phyloP scores from a whole-genome alignment of 2,329 filamentous ascomycete genomes.

The Cladorrhinum sp. region DNA sequence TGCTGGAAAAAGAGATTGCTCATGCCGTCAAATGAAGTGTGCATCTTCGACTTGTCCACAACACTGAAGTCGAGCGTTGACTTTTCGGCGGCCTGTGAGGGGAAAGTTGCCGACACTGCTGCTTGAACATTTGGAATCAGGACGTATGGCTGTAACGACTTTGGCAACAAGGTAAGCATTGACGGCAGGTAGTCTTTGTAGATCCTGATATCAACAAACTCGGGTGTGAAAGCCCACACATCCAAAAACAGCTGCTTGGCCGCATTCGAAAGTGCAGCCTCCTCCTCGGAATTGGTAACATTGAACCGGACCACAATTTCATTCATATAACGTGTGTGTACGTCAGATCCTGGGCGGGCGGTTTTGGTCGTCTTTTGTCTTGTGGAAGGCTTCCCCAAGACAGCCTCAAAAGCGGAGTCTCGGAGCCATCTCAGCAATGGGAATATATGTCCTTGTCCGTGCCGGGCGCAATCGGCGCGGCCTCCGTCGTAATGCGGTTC shows the following conservation, averaged over 20 bases:
- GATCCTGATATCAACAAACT: constrained; percentile 82
- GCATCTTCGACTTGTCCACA: constrained; percentile 33
- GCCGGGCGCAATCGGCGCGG: constrained; percentile 13
- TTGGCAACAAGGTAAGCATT: constrained; percentile 73
- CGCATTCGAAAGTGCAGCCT: constrained; percentile 68
- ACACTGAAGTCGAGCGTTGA: constrained; percentile 24
- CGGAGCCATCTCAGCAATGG: constrained; percentile 51
- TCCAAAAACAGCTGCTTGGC: constrained; percentile 76
- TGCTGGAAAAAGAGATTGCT: constrained; percentile 86
- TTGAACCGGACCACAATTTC: constrained; percentile 91
- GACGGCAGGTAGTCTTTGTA: constrained; percentile 73
- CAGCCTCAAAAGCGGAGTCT: constrained; percentile 47
- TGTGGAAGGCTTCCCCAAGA: constrained; percentile 46
- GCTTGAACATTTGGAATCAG: constrained; percentile 79
- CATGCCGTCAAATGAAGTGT: constrained; percentile 35
- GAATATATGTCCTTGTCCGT: constrained; percentile 34
- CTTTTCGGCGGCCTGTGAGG: constrained; percentile 38
- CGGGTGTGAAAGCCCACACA: constrained; percentile 79
- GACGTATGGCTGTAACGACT: constrained; percentile 68
- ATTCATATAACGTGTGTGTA: constrained; percentile 57
- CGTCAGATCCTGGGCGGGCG: constrained; percentile 28
- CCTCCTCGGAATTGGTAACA: constrained; percentile 66
- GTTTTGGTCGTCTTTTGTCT: constrained; percentile 26
- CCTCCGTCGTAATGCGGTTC: constrained; percentile 19
- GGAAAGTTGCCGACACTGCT: constrained; percentile 74